Percentiles rank a stretch among this genome's conserved stretches.
Conservation (phyloP, 176 grass and related monocot genomes). For the Eleusine indica region DNA sequence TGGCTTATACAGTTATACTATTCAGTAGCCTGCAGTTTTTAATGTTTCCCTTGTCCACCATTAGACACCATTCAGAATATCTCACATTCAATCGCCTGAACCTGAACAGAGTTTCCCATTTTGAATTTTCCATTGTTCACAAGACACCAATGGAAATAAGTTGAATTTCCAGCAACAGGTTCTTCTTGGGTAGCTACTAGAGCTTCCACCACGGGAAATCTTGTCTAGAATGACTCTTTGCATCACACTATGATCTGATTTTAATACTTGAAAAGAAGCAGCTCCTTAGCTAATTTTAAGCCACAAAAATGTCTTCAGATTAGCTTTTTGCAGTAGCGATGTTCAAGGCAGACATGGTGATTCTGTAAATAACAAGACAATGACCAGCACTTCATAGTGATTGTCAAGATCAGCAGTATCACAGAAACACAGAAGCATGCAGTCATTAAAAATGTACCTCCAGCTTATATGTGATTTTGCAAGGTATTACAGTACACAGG, state of each 20-base stretch:
- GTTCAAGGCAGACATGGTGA: neutral
- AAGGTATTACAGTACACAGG: neutral
- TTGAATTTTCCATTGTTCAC: neutral
- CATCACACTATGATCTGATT: neutral
- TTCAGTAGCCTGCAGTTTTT: too few species aligned
- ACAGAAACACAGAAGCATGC: neutral
- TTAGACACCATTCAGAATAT: neutral
- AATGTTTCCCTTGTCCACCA: too few species aligned
- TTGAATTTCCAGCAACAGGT: neutral
- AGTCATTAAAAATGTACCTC: neutral
- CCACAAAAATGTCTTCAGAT: neutral
- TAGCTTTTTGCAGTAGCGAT: neutral
- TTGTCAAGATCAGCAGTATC: neutral
- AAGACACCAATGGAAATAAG: neutral
- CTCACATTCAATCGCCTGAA: neutral
- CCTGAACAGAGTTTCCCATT: neutral
- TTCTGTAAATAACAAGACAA: neutral
- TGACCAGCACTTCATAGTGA: neutral
- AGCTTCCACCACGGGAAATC: neutral
- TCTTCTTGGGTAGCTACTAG: neutral
- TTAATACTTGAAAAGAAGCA: neutral
- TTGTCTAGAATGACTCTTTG: neutral
- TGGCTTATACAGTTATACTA: too few species aligned
- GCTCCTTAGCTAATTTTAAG: neutral
- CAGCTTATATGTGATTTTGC: neutral